Base-by-base conservation (phyloP, 2,329 filamentous ascomycete genomes). In the Paraphoma chrysanthemicola region DNA sequence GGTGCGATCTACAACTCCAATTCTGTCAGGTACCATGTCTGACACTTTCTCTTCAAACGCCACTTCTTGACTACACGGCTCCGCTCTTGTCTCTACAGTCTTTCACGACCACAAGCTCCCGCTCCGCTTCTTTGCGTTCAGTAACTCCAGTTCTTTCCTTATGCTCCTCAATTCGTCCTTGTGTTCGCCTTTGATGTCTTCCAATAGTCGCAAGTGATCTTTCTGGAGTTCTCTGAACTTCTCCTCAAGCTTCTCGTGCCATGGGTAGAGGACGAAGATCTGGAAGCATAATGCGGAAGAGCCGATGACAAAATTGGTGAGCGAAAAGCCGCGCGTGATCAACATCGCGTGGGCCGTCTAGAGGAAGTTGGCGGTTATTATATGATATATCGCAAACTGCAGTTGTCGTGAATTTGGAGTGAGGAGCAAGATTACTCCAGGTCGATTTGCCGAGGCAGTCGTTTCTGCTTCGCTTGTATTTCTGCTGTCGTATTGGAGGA, bases 221-320 rank as follows among this genome's bases (percentile, higher is more conserved):
- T 80, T 80, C 68, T 85, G 87, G 23, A 89, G 76, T 10, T 80
- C 77, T 53, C 85, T 79, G 66, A 90, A 89, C 57, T 85, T 84
- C 17, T 83, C 81, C 60, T 89, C 85, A 6, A 90, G 78, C 68
- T 88, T 80, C 66, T 88, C 83, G 74, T 90, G 88, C 88, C 88
- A 90, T 1, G 88, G 88, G 73, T 90, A 90, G 10, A 90, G 79
- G 39, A 90, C 88, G 64, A 86, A 87, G 48, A 90, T 86, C 75
- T 90, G 88, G 73, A 90, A 90, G 36, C 79, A 80, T 33, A 90
- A 80, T 0, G 88, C 88, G 4, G 86, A 88, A 30, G 82, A 83
- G 51, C 87, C 88, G 57, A 90, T 85, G 60, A 83, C 69, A 69
- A 90, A 90, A 78, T 90, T 89, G 58, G 85, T 87, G 59, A 88